Evolutionary conservation across 2,329 filamentous ascomycete genomes (phyloP).

Genomic region (Colletotrichum sp.): DNA sequence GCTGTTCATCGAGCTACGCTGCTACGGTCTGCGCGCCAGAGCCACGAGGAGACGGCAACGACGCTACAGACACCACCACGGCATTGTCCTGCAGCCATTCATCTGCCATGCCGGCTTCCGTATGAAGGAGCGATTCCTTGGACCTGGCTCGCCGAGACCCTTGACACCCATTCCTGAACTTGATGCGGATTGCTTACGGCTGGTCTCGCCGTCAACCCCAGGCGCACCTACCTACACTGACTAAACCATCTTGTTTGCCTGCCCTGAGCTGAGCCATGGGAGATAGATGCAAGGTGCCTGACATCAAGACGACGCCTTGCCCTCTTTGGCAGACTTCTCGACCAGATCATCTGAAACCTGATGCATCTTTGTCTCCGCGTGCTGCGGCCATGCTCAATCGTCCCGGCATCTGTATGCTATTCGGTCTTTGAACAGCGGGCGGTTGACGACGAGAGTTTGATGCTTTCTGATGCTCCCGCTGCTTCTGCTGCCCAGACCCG

Average conservation of each 20-base stretch:
- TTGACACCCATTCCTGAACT: background rate
- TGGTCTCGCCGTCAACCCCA: background rate
- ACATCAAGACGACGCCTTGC: background rate
- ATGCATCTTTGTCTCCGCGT: background rate
- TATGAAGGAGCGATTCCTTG: background rate
- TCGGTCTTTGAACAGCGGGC: background rate
- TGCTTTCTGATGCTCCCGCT: background rate
- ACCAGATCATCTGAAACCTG: slow-evolving; percentile 10
- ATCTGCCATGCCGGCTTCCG: background rate
- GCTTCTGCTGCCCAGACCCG: background rate
- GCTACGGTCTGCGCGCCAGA: background rate
- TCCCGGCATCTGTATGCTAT: background rate
- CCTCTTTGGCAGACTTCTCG: slow-evolving; percentile 8
- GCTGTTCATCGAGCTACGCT: background rate
- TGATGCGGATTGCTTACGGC: background rate
- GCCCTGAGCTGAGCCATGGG: background rate
- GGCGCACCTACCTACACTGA: background rate
- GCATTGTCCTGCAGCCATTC: background rate
- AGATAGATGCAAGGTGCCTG: background rate
- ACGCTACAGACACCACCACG: background rate
- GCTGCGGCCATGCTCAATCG: background rate
- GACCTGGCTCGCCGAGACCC: background rate
- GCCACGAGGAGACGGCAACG: background rate
- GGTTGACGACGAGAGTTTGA: background rate
- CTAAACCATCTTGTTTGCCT: background rate